Conservation (phyloP, 73 alveolate species). For the Paramecium biaurelia region DNA sequence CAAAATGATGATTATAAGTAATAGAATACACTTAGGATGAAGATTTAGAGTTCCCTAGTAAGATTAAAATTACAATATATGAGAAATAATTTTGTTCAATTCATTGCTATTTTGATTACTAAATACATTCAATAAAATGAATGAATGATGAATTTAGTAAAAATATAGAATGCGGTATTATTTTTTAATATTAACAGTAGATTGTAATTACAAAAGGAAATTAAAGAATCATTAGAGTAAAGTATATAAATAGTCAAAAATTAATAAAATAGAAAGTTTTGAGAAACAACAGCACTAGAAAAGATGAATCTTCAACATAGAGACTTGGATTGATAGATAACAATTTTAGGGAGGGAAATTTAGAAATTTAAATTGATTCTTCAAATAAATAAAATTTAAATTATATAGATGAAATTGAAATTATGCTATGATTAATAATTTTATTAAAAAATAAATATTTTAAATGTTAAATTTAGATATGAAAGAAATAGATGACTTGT, state of each 20-base stretch:
- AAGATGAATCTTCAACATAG: too few species aligned
- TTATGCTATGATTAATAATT: not conserved
- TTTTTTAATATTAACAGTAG: not conserved
- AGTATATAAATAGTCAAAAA: not conserved
- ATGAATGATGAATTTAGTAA: not conserved
- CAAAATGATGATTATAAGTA: not conserved
- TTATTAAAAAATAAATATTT: not conserved
- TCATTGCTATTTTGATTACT: not conserved
- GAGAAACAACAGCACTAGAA: not conserved
- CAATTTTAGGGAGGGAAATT: not conserved
- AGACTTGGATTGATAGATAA: too few species aligned
- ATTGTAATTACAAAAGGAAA: not conserved
- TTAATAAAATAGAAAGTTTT: not conserved
- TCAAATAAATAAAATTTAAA: not conserved
- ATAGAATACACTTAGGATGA: not conserved
- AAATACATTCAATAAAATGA: not conserved
- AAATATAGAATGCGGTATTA: too few species aligned
- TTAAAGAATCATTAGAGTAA: too few species aligned
- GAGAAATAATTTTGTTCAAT: not conserved
- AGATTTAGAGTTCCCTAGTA: not conserved
- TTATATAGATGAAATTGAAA: not conserved
- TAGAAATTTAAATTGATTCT: not conserved
- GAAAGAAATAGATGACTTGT: not conserved
- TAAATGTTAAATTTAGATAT: not conserved
- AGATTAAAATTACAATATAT: too few species aligned